Evolutionary conservation across 2,329 filamentous ascomycete species (phyloP).

Genomic region (Pseudogymnoascus sp.): DNA sequence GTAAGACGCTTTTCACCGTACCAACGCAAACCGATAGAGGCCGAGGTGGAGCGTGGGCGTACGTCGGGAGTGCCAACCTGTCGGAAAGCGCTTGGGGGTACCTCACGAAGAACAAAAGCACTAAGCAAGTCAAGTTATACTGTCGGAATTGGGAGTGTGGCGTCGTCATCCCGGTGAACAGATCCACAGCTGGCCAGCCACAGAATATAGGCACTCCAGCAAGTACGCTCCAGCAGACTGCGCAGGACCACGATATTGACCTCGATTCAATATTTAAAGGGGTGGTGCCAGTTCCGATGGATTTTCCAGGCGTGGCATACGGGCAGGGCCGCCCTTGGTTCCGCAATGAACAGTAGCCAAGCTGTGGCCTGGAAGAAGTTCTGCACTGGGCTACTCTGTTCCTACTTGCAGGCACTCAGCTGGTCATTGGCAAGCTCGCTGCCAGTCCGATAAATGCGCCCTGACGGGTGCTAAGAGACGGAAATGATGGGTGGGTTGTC

Average conservation of each 20-base stretch:
- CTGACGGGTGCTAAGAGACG: not conserved
- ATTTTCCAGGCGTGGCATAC: conserved; percentile 42
- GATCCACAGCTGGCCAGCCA: not conserved
- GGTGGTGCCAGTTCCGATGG: conserved; percentile 55
- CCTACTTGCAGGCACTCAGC: not conserved
- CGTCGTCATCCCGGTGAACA: conserved; percentile 58
- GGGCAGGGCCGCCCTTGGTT: conserved; percentile 24
- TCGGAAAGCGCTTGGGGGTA: conserved; percentile 93
- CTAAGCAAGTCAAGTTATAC: conserved; percentile 63
- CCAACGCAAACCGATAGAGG: conserved; percentile 19
- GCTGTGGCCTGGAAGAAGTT: not conserved
- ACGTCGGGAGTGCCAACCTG: conserved; percentile 84
- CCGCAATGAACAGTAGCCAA: conserved; percentile 6
- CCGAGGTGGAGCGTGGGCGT: conserved; percentile 56
- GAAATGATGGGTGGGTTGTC: not conserved
- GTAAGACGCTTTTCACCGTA: conserved; percentile 59
- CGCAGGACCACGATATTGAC: not conserved
- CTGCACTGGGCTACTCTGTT: not conserved
- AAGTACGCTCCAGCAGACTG: not conserved
- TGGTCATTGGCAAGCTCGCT: not conserved
- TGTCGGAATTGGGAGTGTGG: conserved; percentile 96
- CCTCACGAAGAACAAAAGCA: conserved; percentile 59
- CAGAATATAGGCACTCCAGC: not conserved
- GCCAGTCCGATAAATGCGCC: not conserved
- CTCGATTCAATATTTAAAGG: conserved; percentile 37